Percentiles rank a stretch among this genome's conserved stretches.
Evolutionary conservation across 2,329 filamentous ascomycete genomes (phyloP).

Genomic region (Arthrobotrys entomopaga): DNA sequence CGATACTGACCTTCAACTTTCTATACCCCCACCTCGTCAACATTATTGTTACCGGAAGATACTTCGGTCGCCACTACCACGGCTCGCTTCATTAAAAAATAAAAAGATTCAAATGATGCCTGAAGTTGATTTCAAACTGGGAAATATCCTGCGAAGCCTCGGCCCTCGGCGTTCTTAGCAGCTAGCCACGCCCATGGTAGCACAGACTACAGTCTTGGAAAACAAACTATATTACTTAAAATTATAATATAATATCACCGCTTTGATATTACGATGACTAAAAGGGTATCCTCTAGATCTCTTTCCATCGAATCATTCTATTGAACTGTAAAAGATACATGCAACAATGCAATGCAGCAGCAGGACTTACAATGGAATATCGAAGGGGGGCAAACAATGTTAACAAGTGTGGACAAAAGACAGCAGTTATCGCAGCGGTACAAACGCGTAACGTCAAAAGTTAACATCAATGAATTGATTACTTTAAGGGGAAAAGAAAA

Average conservation of each 20-base stretch:
- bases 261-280: too few species aligned
- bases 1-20: slow-evolving; percentile 42
- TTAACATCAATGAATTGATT: slow-evolving; percentile 22
- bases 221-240: too few species aligned
- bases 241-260: too few species aligned
- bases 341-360: slow-evolving; percentile 33
- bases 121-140: slow-evolving; percentile 31
- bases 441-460: slow-evolving; percentile 21
- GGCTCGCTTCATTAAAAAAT: too few species aligned
- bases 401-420: slow-evolving; percentile 1
- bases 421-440: slow-evolving; percentile 14
- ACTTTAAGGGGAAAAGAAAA: too few species aligned
- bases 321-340: slow-evolving; percentile 51
- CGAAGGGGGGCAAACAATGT: slow-evolving; percentile 12
- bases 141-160: too few species aligned
- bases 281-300: too few species aligned
- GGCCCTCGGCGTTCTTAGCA: too few species aligned
- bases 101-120: slow-evolving; percentile 53
- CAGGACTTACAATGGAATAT: too few species aligned
- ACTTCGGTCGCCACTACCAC: too few species aligned
- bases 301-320: slow-evolving; percentile 53
- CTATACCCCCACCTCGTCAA: slow-evolving; percentile 49
- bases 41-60: slow-evolving; percentile 26
- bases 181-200: too few species aligned
- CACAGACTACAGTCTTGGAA: too few species aligned